phyloP scores from a whole-genome alignment of 441 rosid species.

The Syzygium malaccense region DNA sequence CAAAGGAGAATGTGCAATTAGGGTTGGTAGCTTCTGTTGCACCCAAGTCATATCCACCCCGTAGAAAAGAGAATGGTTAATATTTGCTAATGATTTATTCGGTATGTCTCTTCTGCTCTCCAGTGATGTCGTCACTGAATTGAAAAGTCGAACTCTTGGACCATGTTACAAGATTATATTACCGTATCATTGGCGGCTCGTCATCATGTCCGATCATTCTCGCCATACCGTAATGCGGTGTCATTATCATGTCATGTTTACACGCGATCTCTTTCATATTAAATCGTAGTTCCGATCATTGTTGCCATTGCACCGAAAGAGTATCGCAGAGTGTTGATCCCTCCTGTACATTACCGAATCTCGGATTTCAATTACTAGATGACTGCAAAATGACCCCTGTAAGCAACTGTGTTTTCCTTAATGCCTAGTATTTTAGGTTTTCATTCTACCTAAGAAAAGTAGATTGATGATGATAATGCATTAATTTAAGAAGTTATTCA shows the following conservation, averaged over 20 bases:
- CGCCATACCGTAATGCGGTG: rapidly evolving
- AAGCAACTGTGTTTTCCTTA: not conserved
- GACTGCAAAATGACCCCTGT: not conserved
- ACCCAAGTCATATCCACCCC: conserved; percentile 16
- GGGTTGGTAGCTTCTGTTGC: conserved; percentile 34
- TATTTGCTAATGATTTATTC: not conserved
- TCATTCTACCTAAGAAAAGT: too few relatives aligned
- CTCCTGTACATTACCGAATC: not conserved
- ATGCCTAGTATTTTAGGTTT: not conserved
- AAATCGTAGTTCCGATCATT: not conserved
- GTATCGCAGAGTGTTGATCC: not conserved
- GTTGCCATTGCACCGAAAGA: not conserved
- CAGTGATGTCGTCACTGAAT: not conserved
- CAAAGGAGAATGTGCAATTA: not conserved
- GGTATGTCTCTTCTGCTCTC: not conserved
- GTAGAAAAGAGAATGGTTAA: not conserved
- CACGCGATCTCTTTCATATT: not conserved
- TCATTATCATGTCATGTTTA: not conserved
- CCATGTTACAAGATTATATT: not conserved
- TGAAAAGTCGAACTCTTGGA: not conserved
- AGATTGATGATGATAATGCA: not conserved
- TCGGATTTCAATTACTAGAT: not conserved
- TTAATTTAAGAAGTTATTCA: not conserved
- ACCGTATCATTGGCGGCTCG: rapidly evolving
- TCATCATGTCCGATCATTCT: not conserved